Conservation (phyloP, 441 rosid genomes). For the Isatis lusitanica region DNA sequence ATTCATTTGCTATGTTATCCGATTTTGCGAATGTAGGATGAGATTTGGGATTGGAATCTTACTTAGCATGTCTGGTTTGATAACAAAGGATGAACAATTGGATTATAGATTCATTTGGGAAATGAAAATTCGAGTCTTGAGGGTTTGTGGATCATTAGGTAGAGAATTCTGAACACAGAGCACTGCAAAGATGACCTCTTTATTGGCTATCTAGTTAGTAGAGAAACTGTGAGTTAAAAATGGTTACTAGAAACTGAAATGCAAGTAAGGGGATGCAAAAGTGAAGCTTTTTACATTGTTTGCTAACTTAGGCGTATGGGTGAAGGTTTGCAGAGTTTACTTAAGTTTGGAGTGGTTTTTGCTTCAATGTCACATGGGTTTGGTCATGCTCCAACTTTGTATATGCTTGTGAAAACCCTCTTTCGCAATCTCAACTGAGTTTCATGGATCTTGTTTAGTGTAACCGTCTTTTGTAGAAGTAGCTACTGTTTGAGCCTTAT, state of each 20-base stretch:
- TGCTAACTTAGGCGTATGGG: not conserved
- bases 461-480: not conserved
- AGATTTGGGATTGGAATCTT: not conserved
- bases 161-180: not conserved
- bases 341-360: not conserved
- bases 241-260: not conserved
- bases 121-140: not conserved
- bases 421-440: too few relatives aligned
- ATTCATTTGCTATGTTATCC: not conserved
- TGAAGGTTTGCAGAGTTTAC: not conserved
- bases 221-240: not conserved
- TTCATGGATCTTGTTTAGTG: not conserved
- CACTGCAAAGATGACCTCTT: not conserved
- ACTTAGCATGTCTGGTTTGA: not conserved
- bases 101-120: not conserved
- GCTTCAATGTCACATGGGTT: not conserved
- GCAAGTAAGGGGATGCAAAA: slow-evolving; percentile 10
- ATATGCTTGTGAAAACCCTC: not conserved
- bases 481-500: not conserved
- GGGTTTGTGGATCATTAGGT: slow-evolving; percentile 6
- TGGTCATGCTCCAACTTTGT: not conserved
- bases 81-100: not conserved
- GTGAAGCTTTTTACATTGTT: not conserved
- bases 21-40: not conserved
- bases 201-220: not conserved